Conservation (phyloP, 352 stramenopile genomes). For the Phytopythium kandeliae region DNA sequence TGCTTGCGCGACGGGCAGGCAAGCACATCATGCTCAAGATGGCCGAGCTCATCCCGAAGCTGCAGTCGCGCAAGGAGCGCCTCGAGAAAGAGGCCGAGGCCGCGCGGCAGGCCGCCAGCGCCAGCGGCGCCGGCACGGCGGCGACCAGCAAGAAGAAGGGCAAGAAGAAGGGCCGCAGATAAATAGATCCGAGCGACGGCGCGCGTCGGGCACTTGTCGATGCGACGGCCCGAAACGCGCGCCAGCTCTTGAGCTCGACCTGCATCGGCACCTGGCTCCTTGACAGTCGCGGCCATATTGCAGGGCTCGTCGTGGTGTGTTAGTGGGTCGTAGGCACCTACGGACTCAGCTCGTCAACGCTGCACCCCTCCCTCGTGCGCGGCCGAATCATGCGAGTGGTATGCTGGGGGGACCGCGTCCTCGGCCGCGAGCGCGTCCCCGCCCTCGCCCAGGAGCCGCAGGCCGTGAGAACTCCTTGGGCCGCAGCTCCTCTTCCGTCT, state of each 20-base stretch:
- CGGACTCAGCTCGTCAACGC: too few relatives aligned
- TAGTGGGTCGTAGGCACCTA: too few relatives aligned
- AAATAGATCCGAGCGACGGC: slow-evolving; percentile 15
- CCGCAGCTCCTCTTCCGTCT: slow-evolving; percentile 60
- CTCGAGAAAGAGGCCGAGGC: slow-evolving; percentile 68
- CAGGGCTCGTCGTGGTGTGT: too few relatives aligned
- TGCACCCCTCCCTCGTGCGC: too few relatives aligned
- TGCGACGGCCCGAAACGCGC: too few relatives aligned
- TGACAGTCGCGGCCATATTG: too few relatives aligned
- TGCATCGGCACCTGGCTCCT: neutral
- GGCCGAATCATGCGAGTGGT: neutral
- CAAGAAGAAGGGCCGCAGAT: slow-evolving; percentile 86
- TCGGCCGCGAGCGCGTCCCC: slow-evolving; percentile 49
- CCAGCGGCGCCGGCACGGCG: slow-evolving; percentile 16
- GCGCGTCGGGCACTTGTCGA: too few relatives aligned
- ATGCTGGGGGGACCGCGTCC: slow-evolving; percentile 23
- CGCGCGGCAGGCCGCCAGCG: slow-evolving; percentile 33
- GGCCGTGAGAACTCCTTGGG: slow-evolving; percentile 72
- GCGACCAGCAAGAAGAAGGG: slow-evolving; percentile 77
- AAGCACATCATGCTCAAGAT: slow-evolving; percentile 85
- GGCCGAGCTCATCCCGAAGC: slow-evolving; percentile 80
- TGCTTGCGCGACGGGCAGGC: neutral
- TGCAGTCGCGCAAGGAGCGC: slow-evolving; percentile 72
- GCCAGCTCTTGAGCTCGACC: neutral
- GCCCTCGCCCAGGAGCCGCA: slow-evolving; percentile 48